phyloP scores from a whole-genome alignment of 169 alveolate species.

The Toxoplasma gondii region DNA sequence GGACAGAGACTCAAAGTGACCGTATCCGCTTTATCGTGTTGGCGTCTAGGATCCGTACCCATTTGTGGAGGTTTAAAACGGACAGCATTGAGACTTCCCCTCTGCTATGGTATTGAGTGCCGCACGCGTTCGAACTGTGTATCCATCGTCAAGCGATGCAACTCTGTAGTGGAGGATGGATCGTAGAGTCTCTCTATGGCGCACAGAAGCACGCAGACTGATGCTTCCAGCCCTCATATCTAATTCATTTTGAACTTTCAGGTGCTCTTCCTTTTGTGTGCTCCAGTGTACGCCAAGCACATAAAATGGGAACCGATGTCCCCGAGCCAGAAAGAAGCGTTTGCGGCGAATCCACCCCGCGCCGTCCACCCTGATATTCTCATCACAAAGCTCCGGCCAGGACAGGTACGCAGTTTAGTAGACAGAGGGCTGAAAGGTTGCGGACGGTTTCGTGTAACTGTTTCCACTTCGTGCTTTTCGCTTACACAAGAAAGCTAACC shows the following conservation, averaged over 20 bases:
- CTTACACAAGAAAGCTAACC: neutral
- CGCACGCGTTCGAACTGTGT: no score
- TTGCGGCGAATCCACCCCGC: slow-evolving; percentile 85
- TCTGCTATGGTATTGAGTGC: no score
- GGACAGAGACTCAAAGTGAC: no score
- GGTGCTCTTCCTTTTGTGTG: neutral
- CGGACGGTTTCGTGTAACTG: neutral
- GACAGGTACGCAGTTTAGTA: slow-evolving; percentile 77
- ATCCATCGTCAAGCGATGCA: no score
- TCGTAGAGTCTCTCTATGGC: no score
- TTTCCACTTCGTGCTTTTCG: neutral
- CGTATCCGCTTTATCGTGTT: no score
- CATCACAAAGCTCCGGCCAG: slow-evolving; percentile 95
- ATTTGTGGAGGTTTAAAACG: no score
- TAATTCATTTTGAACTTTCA: neutral
- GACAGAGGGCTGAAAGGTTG: neutral
- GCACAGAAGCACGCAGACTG: no score
- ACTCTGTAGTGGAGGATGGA: no score
- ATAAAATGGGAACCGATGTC: slow-evolving; percentile 94
- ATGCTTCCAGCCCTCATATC: neutral
- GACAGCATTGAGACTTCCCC: no score
- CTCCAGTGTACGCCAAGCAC: slow-evolving; percentile 90
- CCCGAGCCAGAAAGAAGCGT: slow-evolving; percentile 84
- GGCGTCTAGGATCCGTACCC: no score
- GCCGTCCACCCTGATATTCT: slow-evolving; percentile 95